Base-by-base conservation (phyloP, 768 basidiomycete species). In the Lactarius indigo region DNA sequence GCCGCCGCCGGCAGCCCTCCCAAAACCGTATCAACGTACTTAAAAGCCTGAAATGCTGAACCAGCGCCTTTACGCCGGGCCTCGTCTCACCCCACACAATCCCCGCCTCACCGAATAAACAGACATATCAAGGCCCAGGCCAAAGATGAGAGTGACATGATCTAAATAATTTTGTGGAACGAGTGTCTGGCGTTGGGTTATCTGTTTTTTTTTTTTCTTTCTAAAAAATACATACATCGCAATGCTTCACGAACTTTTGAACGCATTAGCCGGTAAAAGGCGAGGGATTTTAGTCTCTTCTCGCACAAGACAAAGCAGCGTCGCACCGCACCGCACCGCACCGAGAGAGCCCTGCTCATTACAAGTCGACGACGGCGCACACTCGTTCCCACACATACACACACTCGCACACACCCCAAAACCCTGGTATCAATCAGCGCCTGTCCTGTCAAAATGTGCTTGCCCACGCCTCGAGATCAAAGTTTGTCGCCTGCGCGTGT, bases 381-480 rank as follows among this genome's bases (percentile, higher is more conserved):
- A 26, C 50, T 15, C 23, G 55, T 35, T 12, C 35, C 17, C 30
- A 44, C 4, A 44, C 39, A 17, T 41, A 41, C 39, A 47, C 12
- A 47, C n/a, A 37, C 35, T 13, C 35, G 3, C 35, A 52, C 26
- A 52, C n/a, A 13, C 37, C n/a, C 37, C 59, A 30, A 17, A 65
- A 39, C 33, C 30, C 31, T 35, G 56, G 63, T 57, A 64, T 57
- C 63, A 20, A 57, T 37, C 56, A 35, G 33, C 33, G 18, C 6
- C 42, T 31, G 33, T 39, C 57, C 41, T 10, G 31, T 80, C 76
- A 91, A 74, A 91, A 86, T 39, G 88, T 90, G 76, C 80, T 88
- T 30, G 92, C 90, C 89, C 91, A 94, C 58, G 83, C 85, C 75
- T 90, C 87, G 63, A 94, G 80, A 75, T 94, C 90, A 60, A 92